These are phyloP conservation scores for Friedmanniomyces simplex DNA, from an alignment of 495 filamentous ascomycete genomes.

Conservation along the genomic window DNA sequence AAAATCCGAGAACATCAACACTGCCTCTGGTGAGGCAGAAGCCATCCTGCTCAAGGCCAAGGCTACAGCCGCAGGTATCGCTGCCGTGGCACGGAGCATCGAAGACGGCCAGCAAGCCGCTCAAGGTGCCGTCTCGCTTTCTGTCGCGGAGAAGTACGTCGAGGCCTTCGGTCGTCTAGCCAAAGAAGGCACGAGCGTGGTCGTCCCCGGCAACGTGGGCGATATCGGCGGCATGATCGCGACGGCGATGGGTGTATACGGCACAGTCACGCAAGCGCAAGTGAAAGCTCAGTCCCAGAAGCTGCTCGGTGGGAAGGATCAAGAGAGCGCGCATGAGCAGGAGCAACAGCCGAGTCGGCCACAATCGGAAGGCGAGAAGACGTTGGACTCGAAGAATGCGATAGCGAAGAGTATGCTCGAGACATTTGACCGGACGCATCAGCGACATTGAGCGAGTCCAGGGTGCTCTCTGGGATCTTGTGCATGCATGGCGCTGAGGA, in stretches of 20 bases:
- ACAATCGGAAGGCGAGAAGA: neutral
- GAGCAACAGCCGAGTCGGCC: constrained; percentile 7
- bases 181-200: constrained; percentile 84
- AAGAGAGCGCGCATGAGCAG: no score
- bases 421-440: constrained; percentile 21
- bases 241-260: constrained; percentile 88
- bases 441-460: constrained; percentile 18
- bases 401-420: constrained; percentile 23
- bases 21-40: constrained; percentile 81
- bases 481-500: neutral
- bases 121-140: constrained; percentile 71
- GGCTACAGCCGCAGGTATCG: constrained; percentile 81
- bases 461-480: neutral
- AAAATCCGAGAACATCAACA: constrained; percentile 82
- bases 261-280: constrained; percentile 84
- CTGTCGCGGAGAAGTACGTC: constrained; percentile 94
- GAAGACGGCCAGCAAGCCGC: constrained; percentile 58
- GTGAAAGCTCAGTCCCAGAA: constrained; percentile 52
- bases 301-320: constrained; percentile 11
- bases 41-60: constrained; percentile 77
- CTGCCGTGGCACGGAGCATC: constrained; percentile 68
- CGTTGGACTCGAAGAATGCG: constrained; percentile 24
- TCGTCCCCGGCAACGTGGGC: constrained; percentile 95
- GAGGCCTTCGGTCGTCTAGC: constrained; percentile 87
- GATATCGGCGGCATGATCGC: constrained; percentile 97